Conservation (phyloP, 768 basidiomycete species). For the Boletellus sp. region DNA sequence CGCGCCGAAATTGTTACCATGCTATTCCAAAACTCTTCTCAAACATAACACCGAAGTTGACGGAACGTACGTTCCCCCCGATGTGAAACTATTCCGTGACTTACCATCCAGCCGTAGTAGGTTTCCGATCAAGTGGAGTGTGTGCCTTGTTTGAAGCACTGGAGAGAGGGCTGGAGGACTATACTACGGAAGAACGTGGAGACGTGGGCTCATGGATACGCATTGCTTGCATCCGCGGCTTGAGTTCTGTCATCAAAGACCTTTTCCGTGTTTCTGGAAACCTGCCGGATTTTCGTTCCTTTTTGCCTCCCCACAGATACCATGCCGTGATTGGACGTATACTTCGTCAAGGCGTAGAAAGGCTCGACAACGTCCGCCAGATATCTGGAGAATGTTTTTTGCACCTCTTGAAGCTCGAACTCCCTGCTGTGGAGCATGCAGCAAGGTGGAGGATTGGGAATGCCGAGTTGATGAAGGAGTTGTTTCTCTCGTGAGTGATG, state of each 20-base stretch:
- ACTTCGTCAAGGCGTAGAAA: conserved; percentile 86
- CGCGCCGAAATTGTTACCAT: conserved; percentile 51
- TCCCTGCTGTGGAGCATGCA: conserved; percentile 39
- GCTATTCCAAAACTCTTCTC: conserved; percentile 47
- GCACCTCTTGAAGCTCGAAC: conserved; percentile 44
- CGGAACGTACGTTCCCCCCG: conserved; percentile 40
- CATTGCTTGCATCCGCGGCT: conserved; percentile 65
- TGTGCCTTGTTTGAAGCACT: conserved; percentile 52
- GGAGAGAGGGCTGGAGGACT: conserved; percentile 79
- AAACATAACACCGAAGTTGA: conserved; percentile 41
- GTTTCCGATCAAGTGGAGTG: conserved; percentile 43
- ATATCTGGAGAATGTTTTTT: conserved; percentile 65
- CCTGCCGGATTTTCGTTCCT: conserved; percentile 49
- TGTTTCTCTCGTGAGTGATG: conserved; percentile 50
- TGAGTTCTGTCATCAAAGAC: conserved; percentile 51
- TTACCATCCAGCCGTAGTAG: conserved; percentile 39
- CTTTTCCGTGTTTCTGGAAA: conserved; percentile 43
- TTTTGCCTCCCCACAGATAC: conserved; percentile 57
- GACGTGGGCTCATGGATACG: conserved; percentile 98
- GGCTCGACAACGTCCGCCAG: conserved; percentile 86
- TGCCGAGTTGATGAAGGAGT: conserved; percentile 41
- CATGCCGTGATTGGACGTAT: conserved; percentile 59
- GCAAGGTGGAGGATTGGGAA: conserved; percentile 53
- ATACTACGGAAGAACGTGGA: conserved; percentile 90
- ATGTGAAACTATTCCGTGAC: conserved; percentile 7